A percentile compares a stretch with the other conserved stretches of the same genome.
phyloP scores from a whole-genome alignment of 2,329 filamentous ascomycete species.

The Cordyceps javanica region DNA sequence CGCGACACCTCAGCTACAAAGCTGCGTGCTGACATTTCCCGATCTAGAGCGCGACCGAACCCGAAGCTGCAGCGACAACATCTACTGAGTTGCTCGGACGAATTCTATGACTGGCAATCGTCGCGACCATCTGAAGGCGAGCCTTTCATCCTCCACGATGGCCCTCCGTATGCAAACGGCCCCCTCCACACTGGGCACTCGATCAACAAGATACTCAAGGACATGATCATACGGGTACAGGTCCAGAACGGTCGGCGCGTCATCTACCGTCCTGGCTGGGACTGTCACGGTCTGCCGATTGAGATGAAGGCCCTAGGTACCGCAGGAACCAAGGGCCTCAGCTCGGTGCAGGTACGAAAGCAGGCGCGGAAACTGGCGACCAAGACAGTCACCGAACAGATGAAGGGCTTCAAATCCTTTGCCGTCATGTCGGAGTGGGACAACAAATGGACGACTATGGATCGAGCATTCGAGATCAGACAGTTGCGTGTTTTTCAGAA shows the following conservation, averaged over 20 bases:
- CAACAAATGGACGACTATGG: conserved; percentile 72
- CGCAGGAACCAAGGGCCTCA: conserved; percentile 35
- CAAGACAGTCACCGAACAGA: conserved; percentile 65
- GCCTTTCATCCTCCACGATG: conserved; percentile 83
- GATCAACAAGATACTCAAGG: conserved; percentile 94
- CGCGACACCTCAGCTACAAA: not conserved
- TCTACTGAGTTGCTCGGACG: conserved; percentile 73
- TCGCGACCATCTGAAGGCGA: conserved; percentile 46
- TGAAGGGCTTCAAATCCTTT: conserved; percentile 65
- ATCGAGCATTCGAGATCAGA: conserved; percentile 63
- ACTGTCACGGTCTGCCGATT: conserved; percentile 95
- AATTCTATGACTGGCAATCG: conserved; percentile 84
- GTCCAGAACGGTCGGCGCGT: conserved; percentile 66
- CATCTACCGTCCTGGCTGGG: conserved; percentile 87
- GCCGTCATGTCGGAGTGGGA: conserved; percentile 80
- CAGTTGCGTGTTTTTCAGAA: conserved; percentile 70
- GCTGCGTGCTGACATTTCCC: conserved; percentile 9
- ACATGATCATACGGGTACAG: conserved; percentile 80
- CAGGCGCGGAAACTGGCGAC: conserved; percentile 60
- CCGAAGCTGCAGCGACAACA: conserved; percentile 48
- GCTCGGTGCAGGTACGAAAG: conserved; percentile 53
- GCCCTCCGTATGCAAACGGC: conserved; percentile 94
- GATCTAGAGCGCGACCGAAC: conserved; percentile 44
- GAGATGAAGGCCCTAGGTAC: conserved; percentile 85
- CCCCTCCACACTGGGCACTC: conserved; percentile 88